Conservation (phyloP, 805 yeast species). For the Sugiyamaella lignohabitans region DNA sequence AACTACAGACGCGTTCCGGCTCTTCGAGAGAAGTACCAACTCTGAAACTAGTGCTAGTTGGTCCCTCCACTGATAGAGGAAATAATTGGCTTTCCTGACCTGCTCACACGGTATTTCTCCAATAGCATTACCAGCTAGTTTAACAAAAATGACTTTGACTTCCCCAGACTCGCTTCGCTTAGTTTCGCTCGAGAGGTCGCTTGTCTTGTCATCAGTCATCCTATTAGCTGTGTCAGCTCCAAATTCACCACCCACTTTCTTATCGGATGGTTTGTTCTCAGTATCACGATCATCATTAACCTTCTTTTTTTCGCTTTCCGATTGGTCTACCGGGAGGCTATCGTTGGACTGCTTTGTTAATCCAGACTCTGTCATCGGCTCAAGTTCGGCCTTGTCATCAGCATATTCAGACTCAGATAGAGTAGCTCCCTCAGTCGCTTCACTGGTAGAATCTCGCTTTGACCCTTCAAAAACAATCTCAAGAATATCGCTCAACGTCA, state of each 20-base stretch:
- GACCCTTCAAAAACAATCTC: no score
- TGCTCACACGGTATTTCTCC: slow-evolving; percentile 4
- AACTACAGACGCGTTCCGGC: neutral
- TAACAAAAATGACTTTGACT: neutral
- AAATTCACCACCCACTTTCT: neutral
- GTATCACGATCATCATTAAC: neutral
- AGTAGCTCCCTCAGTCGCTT: neutral
- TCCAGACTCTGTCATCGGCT: no score
- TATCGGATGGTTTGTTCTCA: neutral
- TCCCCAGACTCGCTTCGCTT: neutral
- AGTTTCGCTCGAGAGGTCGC: neutral
- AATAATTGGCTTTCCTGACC: neutral
- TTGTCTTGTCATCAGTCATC: neutral
- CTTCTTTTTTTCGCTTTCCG: neutral
- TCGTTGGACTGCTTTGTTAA: neutral
- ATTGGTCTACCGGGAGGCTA: no score
- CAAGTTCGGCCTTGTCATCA: no score
- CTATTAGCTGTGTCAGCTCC: neutral
- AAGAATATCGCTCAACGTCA: slow-evolving; percentile 5
- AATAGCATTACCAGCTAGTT: slow-evolving; percentile 9
- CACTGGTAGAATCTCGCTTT: no score
- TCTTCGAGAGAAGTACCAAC: neutral
- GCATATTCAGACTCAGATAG: no score
- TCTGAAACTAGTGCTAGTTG: neutral
- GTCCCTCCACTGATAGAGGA: neutral